Evolutionary conservation across 257 asterid genomes (phyloP).

Genomic region (Cinchona pubescens): DNA sequence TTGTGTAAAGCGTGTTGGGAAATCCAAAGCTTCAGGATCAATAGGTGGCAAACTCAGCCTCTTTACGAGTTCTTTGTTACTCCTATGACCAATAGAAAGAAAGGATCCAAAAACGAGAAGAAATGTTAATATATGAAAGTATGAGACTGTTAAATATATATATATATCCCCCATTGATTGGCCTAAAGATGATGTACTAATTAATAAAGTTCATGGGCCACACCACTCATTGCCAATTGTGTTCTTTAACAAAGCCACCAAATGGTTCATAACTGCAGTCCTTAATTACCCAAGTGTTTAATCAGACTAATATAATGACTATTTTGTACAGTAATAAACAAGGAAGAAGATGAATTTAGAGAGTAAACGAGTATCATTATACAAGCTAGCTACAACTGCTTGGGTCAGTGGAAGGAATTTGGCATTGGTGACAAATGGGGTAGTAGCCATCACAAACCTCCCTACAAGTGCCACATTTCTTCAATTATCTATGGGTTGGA

Average conservation of each 20-base stretch:
- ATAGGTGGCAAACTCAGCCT: slow-evolving; percentile 35
- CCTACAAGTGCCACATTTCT: neutral
- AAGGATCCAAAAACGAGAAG: neutral
- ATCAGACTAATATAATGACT: neutral
- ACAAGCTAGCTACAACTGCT: too few relatives aligned
- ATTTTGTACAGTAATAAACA: too few relatives aligned
- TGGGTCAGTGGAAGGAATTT: neutral
- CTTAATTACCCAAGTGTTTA: too few relatives aligned
- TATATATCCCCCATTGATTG: too few relatives aligned
- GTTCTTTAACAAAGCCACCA: too few relatives aligned
- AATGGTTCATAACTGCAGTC: neutral
- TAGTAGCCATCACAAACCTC: neutral
- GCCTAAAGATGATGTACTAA: too few relatives aligned
- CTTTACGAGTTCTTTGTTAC: slow-evolving; percentile 37
- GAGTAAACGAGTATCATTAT: too few relatives aligned
- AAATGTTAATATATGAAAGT: too few relatives aligned
- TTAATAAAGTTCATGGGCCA: too few relatives aligned
- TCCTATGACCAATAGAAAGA: slow-evolving; percentile 22
- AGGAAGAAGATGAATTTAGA: neutral
- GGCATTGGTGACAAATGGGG: too few relatives aligned
- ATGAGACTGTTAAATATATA: too few relatives aligned
- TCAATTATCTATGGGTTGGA: neutral
- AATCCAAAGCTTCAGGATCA: slow-evolving; percentile 44
- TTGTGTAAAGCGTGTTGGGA: slow-evolving; percentile 42
- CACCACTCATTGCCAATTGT: too few relatives aligned